Base-by-base conservation (phyloP, 139 green algal genomes). In the Volvox reticuliferus region DNA sequence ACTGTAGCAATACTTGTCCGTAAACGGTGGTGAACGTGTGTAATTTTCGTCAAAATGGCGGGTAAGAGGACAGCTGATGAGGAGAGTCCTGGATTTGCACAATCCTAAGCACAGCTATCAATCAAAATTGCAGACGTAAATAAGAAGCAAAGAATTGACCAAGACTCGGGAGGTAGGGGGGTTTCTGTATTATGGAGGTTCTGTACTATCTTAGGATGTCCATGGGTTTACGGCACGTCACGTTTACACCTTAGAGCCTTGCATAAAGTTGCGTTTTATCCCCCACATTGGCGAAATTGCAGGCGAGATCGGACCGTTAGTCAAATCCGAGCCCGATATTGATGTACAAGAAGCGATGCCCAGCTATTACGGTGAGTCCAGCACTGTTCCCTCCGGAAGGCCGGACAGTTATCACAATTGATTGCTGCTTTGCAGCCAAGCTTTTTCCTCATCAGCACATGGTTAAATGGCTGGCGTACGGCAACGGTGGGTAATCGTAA, bases 391-490 rank as follows among this genome's bases (percentile, higher is more conserved):
- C 12, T 28, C 24, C 21, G 16, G 65, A 73, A 24, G 65, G 16
- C 21, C 65, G 21, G 65, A 28, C 65, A 73, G 2, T 73, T 2
- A 73, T 30, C 24, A 73, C 65, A 16, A 12, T 73, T 28, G 16
- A 12, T 73, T 28, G 21, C 21, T 73, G 65, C 26, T 30, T 32
- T 87, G 92, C 94, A 98, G 96, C 86, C 50, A 88, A 89, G 20
- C 85, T 98, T 12, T 99, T 98, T 82, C 97, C 97, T 3, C 87
- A 94, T 35, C 88, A 98, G 44, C 95, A 97, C 21, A 96, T 99
- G 88, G 97, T 93, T 85, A 97, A 96, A 77, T 99, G 98, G 98
- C 95, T 99, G 13, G 93, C 91, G 3, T 99, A 99, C 86, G 97
- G 97, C 44, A 98, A 99, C 82, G 97, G 97, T 99, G 62, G 75